Base-by-base conservation (phyloP, 2,329 filamentous ascomycete genomes). In the Nigrospora osmanthi region DNA sequence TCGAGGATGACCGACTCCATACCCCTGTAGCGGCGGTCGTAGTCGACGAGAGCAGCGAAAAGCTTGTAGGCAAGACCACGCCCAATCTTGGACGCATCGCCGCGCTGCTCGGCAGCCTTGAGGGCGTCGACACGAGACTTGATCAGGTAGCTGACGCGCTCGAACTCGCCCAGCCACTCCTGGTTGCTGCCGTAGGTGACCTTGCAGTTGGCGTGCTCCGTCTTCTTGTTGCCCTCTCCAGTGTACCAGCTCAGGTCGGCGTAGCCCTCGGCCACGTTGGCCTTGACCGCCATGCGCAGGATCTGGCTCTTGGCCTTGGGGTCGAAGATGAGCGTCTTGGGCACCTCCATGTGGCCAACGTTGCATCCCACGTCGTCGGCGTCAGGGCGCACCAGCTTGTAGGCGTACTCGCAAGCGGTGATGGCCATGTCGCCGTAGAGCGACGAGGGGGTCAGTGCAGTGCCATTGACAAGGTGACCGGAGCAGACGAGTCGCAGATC, bases 1-100 rank as follows among this genome's bases (percentile, higher is more conserved):
- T 73, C 65, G 7, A 82, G 64, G 33, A 81, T 70, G 7, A 82
- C 75, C 44, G 78, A 74, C 35, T 80, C 70, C 65, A 81, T 80
- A 19, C 76, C 78, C 43, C 67, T 69, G 57, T 77, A 83, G 34
- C 67, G 67, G 10, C 57, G 60, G 14, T 70, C 65, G 49, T 81
- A 83, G 54, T 80, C 75, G 6, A 81, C 78, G 0, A 81, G 62
- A 36, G 74, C 71, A 11, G 62, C 55, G 53, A 80, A 79, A 1
- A 80, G 74, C 66, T 89, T 90, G 74, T 93, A 93, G 13, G 84
- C 83, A 68, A 89, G 78, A 32, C 84, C 84, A 23, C 84, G 80
- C 41, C 84, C 78, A 49, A 89, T 77, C 65, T 86, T 85, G 60
- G 85, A 84, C 28, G 84, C 83, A 45, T 77, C 75, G 35, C 85